Percentiles rank a stretch among this genome's conserved stretches.
phyloP scores from a whole-genome alignment of 768 basidiomycete genomes.

The Lentinula sp. region DNA sequence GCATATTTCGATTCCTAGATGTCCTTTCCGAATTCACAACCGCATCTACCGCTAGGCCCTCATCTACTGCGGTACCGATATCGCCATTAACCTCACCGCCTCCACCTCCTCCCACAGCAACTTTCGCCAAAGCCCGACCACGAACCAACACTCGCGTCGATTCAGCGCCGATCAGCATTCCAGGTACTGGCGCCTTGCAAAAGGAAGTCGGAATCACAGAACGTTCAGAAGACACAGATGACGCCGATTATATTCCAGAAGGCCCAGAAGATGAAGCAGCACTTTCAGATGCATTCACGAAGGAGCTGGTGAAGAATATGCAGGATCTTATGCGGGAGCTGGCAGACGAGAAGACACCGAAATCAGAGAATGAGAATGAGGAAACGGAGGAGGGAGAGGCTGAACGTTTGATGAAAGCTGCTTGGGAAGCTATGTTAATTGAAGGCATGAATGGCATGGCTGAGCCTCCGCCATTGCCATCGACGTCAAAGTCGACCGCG shows the following conservation, averaged over 20 bases:
- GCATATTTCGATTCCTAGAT: slow-evolving; percentile 21
- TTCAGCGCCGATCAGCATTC: slow-evolving; percentile 29
- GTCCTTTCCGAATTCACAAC: slow-evolving; percentile 40
- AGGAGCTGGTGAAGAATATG: slow-evolving; percentile 44
- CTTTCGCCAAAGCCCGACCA: slow-evolving; percentile 26
- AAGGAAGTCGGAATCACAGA: neutral
- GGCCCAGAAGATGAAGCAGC: slow-evolving; percentile 31
- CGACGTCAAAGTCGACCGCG: slow-evolving; percentile 1
- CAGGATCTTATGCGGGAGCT: slow-evolving; percentile 44
- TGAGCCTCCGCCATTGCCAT: slow-evolving; percentile 10
- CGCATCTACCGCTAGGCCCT: slow-evolving; percentile 1
- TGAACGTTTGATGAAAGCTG: slow-evolving; percentile 41
- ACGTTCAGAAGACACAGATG: neutral
- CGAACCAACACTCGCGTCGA: slow-evolving; percentile 46
- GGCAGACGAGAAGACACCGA: slow-evolving; percentile 25
- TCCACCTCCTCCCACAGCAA: slow-evolving; percentile 24
- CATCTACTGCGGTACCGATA: slow-evolving; percentile 7
- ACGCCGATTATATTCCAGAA: slow-evolving; percentile 5
- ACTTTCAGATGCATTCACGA: slow-evolving; percentile 36
- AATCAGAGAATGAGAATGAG: slow-evolving; percentile 20
- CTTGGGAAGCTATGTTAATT: slow-evolving; percentile 69
- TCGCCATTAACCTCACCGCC: slow-evolving; percentile 18
- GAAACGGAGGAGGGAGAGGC: slow-evolving; percentile 12
- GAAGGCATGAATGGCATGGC: slow-evolving; percentile 48
- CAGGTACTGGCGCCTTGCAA: slow-evolving; percentile 18